Evolutionary conservation across 2,329 filamentous ascomycete genomes (phyloP), one percentile per base, ranked within the genome.

Genomic region (Claviceps pazoutovae): DNA sequence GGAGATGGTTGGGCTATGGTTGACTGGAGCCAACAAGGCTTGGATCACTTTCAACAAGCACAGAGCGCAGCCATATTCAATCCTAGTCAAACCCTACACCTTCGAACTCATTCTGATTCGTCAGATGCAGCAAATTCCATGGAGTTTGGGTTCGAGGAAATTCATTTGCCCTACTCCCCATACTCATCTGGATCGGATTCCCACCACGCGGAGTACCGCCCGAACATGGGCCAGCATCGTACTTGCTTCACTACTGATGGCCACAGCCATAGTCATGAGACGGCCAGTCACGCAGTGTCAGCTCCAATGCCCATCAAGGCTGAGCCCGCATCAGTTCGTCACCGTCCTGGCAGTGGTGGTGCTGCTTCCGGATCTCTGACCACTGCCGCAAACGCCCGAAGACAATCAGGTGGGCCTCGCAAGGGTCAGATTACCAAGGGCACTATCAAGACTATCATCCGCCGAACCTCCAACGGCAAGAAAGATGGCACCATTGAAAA

Each of bases 1-100:
- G 89, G 94, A 60, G 87, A 90, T 59, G 87, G 88, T 53, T 97
- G 90, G 90, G 82, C 80, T 49, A 79, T 86, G 58, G 82, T 96
- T 53, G 86, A 93, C 57, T 79, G 81, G 64, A 83, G 83, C 54
- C 80, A 83, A 54, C 83, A 80, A 55, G 84, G 83, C 49, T 60
- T 69, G 39, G 82, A 86, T 58, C 86, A 91, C 58, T 68, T 69
- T 54, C 65, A 68, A 48, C 71, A 74, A 53, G 61, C 63, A 5
- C 77, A 79, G 49, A 79, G 73, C 56, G 67, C 74, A 42, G 83
- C 86, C 58, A 90, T 95, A 62, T 94, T 95, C 74, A 95, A 96
- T 68, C 91, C 91, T 2, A 82, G 84, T 56, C 86, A 95, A 70
- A 94, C 89, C 1, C 73, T 97, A 49, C 91, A 96, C 70, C 78